Conservation (phyloP, 1,284 basidiomycete genomes). For the Takashimella koratensis region DNA sequence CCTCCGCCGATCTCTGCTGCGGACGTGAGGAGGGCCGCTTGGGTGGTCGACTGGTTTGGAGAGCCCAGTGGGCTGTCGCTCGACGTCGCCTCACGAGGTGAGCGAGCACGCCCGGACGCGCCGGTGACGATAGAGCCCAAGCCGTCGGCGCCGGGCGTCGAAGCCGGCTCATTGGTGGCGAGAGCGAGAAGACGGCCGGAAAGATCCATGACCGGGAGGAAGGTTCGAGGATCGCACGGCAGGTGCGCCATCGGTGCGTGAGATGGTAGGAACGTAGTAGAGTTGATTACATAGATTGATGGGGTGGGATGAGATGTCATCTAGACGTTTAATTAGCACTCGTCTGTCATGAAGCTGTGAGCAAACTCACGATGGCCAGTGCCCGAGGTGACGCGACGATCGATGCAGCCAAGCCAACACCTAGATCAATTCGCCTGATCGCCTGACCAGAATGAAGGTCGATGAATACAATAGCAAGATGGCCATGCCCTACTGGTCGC, state of each 20-base stretch:
- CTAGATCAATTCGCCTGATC: slow-evolving; percentile 29
- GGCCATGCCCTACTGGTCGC: slow-evolving; percentile 3
- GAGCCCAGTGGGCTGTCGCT: background rate
- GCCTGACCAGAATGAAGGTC: slow-evolving; percentile 23
- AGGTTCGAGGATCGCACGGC: slow-evolving; percentile 13
- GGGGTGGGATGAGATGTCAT: slow-evolving; percentile 28
- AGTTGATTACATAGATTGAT: slow-evolving; percentile 27
- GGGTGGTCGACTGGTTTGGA: slow-evolving; percentile 6
- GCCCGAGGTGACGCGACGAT: slow-evolving; percentile 18
- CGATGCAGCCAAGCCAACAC: slow-evolving; percentile 18
- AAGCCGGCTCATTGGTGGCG: slow-evolving; percentile 25
- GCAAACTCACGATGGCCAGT: slow-evolving; percentile 30
- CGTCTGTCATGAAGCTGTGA: background rate
- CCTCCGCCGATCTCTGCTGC: slow-evolving; percentile 44
- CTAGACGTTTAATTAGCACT: too few relatives aligned
- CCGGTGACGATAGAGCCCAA: slow-evolving; percentile 35
- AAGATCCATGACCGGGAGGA: slow-evolving; percentile 27
- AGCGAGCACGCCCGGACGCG: slow-evolving; percentile 1
- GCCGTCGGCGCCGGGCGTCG: slow-evolving; percentile 25
- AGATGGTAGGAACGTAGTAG: slow-evolving; percentile 18
- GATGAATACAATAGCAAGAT: slow-evolving; percentile 26
- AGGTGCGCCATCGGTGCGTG: slow-evolving; percentile 13
- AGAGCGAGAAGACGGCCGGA: slow-evolving; percentile 37
- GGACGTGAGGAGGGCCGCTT: slow-evolving; percentile 30
- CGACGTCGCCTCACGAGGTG: background rate